Conservation (phyloP, 225 moss, liverwort and hornwort species). For the Rhytidiadelphus loreus region DNA sequence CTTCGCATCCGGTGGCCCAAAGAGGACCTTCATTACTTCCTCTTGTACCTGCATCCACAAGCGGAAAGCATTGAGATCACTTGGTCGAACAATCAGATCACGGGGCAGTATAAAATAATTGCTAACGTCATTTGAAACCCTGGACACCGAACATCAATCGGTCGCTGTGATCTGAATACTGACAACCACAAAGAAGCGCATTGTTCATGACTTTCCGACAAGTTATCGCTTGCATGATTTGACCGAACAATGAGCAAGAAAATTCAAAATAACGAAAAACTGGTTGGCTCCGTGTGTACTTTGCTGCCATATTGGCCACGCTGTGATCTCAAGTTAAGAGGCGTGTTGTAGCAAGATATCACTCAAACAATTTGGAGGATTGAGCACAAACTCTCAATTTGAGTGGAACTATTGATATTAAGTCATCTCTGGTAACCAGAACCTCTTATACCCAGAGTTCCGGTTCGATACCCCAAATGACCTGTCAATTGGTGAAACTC, state of each 20-base stretch:
- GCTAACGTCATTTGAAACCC: neutral
- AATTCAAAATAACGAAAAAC: neutral
- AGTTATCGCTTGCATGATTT: neutral
- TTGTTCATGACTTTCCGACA: neutral
- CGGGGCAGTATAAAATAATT: neutral
- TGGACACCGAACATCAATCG: neutral
- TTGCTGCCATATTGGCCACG: neutral
- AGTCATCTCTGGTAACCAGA: neutral
- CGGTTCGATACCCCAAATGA: neutral
- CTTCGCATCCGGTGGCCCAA: conserved; percentile 40
- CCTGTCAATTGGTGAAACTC: neutral
- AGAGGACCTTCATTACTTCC: conserved; percentile 33
- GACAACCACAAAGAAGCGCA: neutral
- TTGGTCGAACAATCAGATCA: neutral
- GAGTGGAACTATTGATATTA: neutral
- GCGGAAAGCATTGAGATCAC: neutral
- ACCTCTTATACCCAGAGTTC: neutral
- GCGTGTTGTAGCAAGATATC: neutral
- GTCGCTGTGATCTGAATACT: neutral
- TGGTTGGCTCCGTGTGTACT: neutral
- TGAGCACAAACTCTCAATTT: neutral
- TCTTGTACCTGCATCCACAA: conserved; percentile 27
- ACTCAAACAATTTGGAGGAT: neutral
- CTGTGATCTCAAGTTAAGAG: neutral
- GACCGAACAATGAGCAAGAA: neutral